Conservation (phyloP, 345 rosid species). For the Pelargonium nanum region DNA sequence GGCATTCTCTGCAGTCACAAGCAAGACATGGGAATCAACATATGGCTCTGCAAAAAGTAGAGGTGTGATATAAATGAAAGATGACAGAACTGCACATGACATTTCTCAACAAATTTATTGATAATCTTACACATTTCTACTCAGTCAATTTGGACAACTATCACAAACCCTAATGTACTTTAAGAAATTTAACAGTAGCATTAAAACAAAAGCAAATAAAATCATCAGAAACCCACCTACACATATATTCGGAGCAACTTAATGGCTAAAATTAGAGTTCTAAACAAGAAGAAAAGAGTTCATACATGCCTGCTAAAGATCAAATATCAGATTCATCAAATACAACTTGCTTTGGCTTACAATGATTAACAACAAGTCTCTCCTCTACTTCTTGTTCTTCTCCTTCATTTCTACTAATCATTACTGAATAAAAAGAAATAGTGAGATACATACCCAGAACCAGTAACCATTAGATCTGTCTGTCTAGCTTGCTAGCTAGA, state of each 20-base stretch:
- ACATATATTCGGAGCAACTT: no score
- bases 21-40: no score
- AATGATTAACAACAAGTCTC: not conserved
- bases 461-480: not conserved
- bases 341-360: no score
- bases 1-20: not conserved
- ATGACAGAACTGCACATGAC: slow-evolving; percentile 21
- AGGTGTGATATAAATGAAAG: slow-evolving; percentile 12
- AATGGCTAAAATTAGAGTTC: no score
- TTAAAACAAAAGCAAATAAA: not conserved
- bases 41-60: slow-evolving; percentile 10
- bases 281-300: no score
- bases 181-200: slow-evolving; percentile 4
- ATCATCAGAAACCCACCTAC: not conserved
- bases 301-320: no score
- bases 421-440: no score
- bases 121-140: slow-evolving; percentile 4
- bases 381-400: not conserved
- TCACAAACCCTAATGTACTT: no score
- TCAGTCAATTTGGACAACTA: slow-evolving; percentile 5
- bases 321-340: no score
- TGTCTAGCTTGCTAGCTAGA: no score
- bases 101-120: slow-evolving; percentile 12
- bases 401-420: not conserved
- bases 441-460: not conserved